Conservation (phyloP, 1,139 yeast genomes). For the Saccharomycopsis phalli region DNA sequence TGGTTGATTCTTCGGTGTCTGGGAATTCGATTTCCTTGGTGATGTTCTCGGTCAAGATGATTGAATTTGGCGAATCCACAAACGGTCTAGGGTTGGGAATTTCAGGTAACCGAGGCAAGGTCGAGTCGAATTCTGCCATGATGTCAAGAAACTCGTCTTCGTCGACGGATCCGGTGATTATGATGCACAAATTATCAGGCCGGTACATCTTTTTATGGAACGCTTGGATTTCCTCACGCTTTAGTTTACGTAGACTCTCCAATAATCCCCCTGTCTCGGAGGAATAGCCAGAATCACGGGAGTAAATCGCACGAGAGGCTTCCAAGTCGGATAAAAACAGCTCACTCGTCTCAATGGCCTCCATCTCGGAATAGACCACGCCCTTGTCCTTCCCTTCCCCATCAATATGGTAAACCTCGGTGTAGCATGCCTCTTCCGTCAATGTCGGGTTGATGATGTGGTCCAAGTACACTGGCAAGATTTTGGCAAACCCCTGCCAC, state of each 20-base stretch:
- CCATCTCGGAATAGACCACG: conserved; percentile 97
- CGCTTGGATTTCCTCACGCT: conserved; percentile 62
- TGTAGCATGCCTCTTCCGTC: conserved; percentile 81
- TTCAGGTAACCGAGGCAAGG: conserved; percentile 33
- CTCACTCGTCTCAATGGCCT: conserved; percentile 78
- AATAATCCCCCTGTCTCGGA: conserved; percentile 94
- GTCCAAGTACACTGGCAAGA: conserved; percentile 85
- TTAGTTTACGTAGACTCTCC: conserved; percentile 62
- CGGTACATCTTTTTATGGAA: conserved; percentile 70
- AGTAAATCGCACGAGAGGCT: conserved; percentile 41
- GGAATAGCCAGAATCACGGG: conserved; percentile 64
- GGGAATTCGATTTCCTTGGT: conserved; percentile 66
- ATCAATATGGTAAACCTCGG: conserved; percentile 93
- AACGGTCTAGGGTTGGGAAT: conserved; percentile 57
- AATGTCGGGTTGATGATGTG: conserved; percentile 80
- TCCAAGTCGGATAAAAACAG: conserved; percentile 60
- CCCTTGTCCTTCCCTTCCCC: conserved; percentile 91
- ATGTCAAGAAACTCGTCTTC: conserved; percentile 55
- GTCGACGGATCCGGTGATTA: conserved; percentile 78
- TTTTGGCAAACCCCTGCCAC: conserved; percentile 83
- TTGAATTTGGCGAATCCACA: conserved; percentile 55
- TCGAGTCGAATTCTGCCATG: conserved; percentile 56
- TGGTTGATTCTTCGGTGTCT: conserved; percentile 78
- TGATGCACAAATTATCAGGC: conserved; percentile 76
- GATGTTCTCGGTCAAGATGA: conserved; percentile 29